phyloP scores from a whole-genome alignment of 768 basidiomycete species.

The Termitomyces sp. region DNA sequence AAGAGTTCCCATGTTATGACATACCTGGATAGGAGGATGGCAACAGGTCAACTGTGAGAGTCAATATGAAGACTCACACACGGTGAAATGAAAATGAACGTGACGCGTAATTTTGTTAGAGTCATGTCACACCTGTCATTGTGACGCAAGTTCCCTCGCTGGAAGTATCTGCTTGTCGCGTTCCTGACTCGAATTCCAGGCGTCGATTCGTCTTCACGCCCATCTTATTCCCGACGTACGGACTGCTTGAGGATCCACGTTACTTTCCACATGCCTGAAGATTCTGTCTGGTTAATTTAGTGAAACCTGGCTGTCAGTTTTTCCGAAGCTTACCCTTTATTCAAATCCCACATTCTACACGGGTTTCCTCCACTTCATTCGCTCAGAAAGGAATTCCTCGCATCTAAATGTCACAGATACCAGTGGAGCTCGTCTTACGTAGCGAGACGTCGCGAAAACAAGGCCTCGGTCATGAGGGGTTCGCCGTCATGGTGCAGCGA shows the following conservation, averaged over 20 bases:
- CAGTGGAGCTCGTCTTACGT: constrained; percentile 7
- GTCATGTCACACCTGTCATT: not conserved
- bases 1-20: not conserved
- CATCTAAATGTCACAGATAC: constrained; percentile 2
- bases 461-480: not conserved
- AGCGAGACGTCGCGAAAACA: constrained; percentile 10
- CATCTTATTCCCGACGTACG: too few relatives aligned
- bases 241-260: too few relatives aligned
- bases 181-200: too few relatives aligned
- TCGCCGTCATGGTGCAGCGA: not conserved
- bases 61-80: not conserved
- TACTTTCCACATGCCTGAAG: too few relatives aligned
- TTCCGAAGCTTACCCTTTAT: constrained; percentile 1
- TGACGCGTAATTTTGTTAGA: not conserved
- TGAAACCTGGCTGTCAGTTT: not conserved
- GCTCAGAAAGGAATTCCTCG: not conserved
- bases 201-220: too few relatives aligned
- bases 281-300: too few relatives aligned
- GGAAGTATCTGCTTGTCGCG: too few relatives aligned
- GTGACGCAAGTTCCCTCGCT: not conserved
- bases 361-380: not conserved
- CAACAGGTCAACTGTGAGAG: not conserved
- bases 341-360: not conserved
- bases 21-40: not conserved
- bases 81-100: not conserved